These are phyloP conservation scores for Nemania sp. DNA, from an alignment of 2,329 filamentous ascomycete species.

Conservation along the genomic window DNA sequence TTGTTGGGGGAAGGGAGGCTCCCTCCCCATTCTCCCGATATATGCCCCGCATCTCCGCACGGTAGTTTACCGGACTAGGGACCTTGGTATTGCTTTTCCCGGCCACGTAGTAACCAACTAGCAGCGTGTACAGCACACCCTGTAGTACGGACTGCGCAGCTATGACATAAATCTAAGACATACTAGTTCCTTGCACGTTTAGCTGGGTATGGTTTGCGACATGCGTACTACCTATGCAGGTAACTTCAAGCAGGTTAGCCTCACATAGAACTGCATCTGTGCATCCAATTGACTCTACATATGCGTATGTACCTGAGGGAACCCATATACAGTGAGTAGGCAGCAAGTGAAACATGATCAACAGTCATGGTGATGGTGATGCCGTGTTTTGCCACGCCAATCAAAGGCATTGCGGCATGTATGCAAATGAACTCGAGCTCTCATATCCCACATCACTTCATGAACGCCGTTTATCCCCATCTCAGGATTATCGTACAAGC, in stretches of 20 bases:
- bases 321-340: neutral
- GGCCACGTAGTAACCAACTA: neutral
- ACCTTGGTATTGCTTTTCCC: neutral
- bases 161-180: neutral
- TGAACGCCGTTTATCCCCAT: neutral
- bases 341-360: conserved; percentile 2
- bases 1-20: neutral
- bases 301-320: conserved; percentile 5
- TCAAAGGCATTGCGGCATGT: neutral
- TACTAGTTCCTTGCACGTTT: neutral
- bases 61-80: neutral
- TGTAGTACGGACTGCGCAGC: neutral
- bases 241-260: too few relatives aligned
- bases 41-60: neutral
- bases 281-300: conserved; percentile 6
- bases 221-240: neutral
- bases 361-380: conserved; percentile 9
- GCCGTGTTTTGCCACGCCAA: neutral
- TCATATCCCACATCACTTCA: neutral
- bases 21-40: neutral
- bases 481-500: conserved; percentile 22
- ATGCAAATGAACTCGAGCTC: conserved; percentile 6
- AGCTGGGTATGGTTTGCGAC: neutral
- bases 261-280: neutral
- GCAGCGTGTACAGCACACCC: neutral